Percentiles rank a stretch among this genome's conserved stretches.
phyloP scores from a whole-genome alignment of 495 filamentous ascomycete species.

The Hypoxylon cercidicola region DNA sequence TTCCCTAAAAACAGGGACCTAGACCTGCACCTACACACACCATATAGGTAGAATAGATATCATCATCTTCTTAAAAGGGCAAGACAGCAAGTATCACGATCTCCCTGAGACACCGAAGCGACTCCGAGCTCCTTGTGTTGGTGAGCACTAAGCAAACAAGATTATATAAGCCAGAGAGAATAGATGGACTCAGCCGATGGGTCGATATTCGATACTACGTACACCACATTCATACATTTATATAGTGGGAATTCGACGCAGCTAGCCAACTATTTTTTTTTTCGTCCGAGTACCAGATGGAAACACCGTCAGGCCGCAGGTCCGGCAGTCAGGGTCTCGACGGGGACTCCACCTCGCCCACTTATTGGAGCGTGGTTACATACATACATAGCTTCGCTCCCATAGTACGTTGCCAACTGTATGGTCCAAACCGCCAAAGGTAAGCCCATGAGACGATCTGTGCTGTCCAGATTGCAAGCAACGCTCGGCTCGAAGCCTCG shows the following conservation, averaged over 20 bases:
- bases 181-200: background rate
- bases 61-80: background rate
- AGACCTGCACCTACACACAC: background rate
- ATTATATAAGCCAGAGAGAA: background rate
- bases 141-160: background rate
- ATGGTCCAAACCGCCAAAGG: slow-evolving; percentile 27
- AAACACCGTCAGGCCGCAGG: slow-evolving; percentile 13
- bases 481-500: slow-evolving; percentile 20
- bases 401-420: slow-evolving; percentile 35
- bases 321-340: slow-evolving; percentile 24
- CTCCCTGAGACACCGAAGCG: slow-evolving; percentile 4
- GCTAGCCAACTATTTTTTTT: slow-evolving; percentile 12
- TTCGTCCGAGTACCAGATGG: slow-evolving; percentile 5
- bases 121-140: background rate
- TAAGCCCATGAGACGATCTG: slow-evolving; percentile 41
- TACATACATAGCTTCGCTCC: too few species aligned
- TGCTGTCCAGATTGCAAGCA: slow-evolving; percentile 23
- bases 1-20: too few species aligned
- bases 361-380: slow-evolving; percentile 36
- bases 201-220: slow-evolving; percentile 10
- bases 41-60: background rate
- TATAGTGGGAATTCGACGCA: slow-evolving; percentile 10
- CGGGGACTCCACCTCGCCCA: slow-evolving; percentile 13
- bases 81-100: slow-evolving; percentile 1
- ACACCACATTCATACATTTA: background rate